These are phyloP conservation scores for Trichoderma sp. DNA, from an alignment of 2,329 filamentous ascomycete genomes.

Conservation along the genomic window DNA sequence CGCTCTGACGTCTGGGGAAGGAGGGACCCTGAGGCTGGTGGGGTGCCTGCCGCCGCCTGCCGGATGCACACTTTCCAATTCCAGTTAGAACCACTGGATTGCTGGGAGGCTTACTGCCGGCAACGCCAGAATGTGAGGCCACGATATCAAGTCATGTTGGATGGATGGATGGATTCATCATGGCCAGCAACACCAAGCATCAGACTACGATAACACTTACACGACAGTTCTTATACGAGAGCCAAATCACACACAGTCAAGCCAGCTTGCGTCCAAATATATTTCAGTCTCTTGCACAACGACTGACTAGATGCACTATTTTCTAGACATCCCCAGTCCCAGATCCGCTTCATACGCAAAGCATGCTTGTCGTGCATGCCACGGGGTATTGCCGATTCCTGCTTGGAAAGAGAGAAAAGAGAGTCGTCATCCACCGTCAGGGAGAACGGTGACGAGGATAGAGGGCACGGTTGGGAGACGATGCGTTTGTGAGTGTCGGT, in stretches of 20 bases:
- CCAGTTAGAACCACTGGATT: background rate
- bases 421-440: conserved; percentile 31
- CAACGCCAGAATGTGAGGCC: background rate
- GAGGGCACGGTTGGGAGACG: conserved; percentile 25
- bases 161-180: too few species aligned
- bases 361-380: conserved; percentile 32
- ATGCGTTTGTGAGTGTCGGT: conserved; percentile 28
- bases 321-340: conserved; percentile 31
- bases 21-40: conserved; percentile 29
- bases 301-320: conserved; percentile 35
- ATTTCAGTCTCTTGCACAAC: conserved; percentile 33
- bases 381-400: conserved; percentile 31
- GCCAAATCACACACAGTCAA: conserved; percentile 12
- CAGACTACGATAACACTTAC: too few species aligned
- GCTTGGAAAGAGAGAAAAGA: conserved; percentile 26
- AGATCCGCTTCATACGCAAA: conserved; percentile 24
- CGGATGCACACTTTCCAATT: conserved; percentile 15
- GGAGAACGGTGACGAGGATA: conserved; percentile 28
- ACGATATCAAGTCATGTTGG: too few species aligned
- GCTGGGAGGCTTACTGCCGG: background rate
- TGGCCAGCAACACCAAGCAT: background rate
- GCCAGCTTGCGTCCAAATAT: conserved; percentile 26
- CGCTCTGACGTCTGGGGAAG: conserved; percentile 28
- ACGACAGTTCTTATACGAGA: background rate
- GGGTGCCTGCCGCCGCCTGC: conserved; percentile 15